These are phyloP conservation scores for Lactarius hatsudake DNA, from an alignment of 768 basidiomycete genomes.

Conservation along the genomic window DNA sequence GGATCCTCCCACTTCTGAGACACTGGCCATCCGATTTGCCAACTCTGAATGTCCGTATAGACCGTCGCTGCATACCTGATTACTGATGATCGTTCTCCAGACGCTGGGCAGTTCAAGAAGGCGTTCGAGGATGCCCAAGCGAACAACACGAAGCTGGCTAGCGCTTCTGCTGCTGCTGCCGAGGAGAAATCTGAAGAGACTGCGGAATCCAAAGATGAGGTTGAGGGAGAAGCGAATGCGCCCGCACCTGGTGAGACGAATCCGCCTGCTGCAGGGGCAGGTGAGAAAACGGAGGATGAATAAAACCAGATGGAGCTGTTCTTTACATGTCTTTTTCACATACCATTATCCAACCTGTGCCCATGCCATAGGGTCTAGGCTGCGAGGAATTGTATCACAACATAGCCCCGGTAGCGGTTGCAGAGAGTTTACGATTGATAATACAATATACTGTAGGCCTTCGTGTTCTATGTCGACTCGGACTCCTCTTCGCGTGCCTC, in stretches of 20 bases:
- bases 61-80: not conserved
- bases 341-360: constrained; percentile 23
- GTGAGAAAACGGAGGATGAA: constrained; percentile 38
- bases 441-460: constrained; percentile 23
- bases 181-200: constrained; percentile 37
- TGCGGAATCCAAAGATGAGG: constrained; percentile 28
- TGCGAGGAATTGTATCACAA: constrained; percentile 17
- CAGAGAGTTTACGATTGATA: constrained; percentile 20
- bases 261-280: constrained; percentile 33
- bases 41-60: constrained; percentile 83
- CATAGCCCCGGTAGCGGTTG: constrained; percentile 8
- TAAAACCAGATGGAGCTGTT: constrained; percentile 16
- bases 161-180: constrained; percentile 31
- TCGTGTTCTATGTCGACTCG: constrained; percentile 9
- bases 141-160: constrained; percentile 46
- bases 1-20: constrained; percentile 84
- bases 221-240: constrained; percentile 33
- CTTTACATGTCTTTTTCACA: constrained; percentile 24
- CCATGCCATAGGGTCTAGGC: too few species aligned
- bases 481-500: constrained; percentile 38
- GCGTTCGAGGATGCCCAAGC: constrained; percentile 85
- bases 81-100: constrained; percentile 35
- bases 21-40: constrained; percentile 96
- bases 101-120: constrained; percentile 85
- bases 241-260: constrained; percentile 29